Base-by-base conservation (phyloP, 306 rosid genomes). In the Cucumis cinereus region DNA sequence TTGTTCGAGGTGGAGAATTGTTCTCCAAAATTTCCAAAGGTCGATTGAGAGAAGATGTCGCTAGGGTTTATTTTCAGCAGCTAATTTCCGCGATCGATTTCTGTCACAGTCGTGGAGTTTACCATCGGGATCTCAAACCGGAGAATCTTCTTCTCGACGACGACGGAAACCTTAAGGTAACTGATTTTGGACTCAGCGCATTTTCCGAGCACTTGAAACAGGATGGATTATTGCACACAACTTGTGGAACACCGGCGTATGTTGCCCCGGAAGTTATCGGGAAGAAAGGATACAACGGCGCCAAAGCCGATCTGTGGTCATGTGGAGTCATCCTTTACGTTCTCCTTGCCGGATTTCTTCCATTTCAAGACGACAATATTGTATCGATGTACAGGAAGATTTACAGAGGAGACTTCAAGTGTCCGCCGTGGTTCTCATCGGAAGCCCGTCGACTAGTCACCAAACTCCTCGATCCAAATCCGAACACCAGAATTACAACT, bases 1-100 rank as follows among this genome's bases (percentile, higher is more conserved):
- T 95, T 10, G 91, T 95, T 26, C 89, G 98, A 0, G 98, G 99
- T n/a, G 99, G 99, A 0, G 99, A 95, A 82, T 96, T 95, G n/a
- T 95, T 95, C 84, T 76, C 86, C 41, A 95, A 90, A 30, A 80
- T 95, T 0, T 88, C 93, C 0, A 87, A 64, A 20, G 99, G 99
- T 0, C 82, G 97, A 0, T 63, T 95, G 6, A 88, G 74, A 38
- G 99, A 95, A 24, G 98, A 92, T 57, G 64, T 64, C 0, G 97
- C 98, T 6, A 88, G 99, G 40, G 78, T 89, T 12, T 95, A 89
- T 38, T 95, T 95, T 71, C 99, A 87, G 83, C 99, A 95, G 55
- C 77, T 95, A 11, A 95, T 95, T 62, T 95, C 99, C 4, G 97
- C 99, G 77, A 78, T 95, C 22, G 99, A 95, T 67, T 95, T 92